Evolutionary conservation across 768 basidiomycete species (phyloP), one percentile per base, ranked within the genome.

Genomic region (Gelatoporia subvermispora): DNA sequence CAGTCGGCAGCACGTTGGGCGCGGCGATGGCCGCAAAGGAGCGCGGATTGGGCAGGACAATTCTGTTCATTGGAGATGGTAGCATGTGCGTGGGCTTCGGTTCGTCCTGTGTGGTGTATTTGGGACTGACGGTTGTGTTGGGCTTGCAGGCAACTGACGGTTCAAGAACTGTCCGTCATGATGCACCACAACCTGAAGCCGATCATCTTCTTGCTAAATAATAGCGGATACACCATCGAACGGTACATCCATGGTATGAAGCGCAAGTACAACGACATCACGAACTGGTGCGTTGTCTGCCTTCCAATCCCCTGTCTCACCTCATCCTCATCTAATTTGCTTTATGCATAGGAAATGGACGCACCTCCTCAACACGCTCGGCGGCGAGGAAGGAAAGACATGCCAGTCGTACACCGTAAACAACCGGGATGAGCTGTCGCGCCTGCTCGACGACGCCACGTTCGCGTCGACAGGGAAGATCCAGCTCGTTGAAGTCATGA

Each of bases 141-240:
- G 16, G 21, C 8, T 31, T 11, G 7, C 47, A 87, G 84, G 40
- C 88, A 90, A 69, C 67, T 90, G 17, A 82, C 84, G 0, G 82
- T 88, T 4, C 91, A 93, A 65, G 90, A 94, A 60, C 63, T 91
- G 13, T 86, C 89, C 4, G 84, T 87, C 0, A 94, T 95, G 86
- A 76, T 93, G 40, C 76, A 75, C 36, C 66, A 77, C 47, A 78
- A 75, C 8, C 64, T 94, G 28, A 84, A 75, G 54, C 93, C 95
- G 4, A 89, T 93, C 65, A 74, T 93, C 25, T 93, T 93, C 65
- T 71, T 91, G 17, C 65, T 91, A 42, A 90, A 90, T 65, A 91
- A 90, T 63, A 72, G 70, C 16, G 86, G 89, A 0, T 95, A 95
- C 68, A 88, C 88, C 17, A 92, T 98, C 45, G 94, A 98, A 70